phyloP scores from a whole-genome alignment of 1,284 basidiomycete species.

The Vanrija sp. region DNA sequence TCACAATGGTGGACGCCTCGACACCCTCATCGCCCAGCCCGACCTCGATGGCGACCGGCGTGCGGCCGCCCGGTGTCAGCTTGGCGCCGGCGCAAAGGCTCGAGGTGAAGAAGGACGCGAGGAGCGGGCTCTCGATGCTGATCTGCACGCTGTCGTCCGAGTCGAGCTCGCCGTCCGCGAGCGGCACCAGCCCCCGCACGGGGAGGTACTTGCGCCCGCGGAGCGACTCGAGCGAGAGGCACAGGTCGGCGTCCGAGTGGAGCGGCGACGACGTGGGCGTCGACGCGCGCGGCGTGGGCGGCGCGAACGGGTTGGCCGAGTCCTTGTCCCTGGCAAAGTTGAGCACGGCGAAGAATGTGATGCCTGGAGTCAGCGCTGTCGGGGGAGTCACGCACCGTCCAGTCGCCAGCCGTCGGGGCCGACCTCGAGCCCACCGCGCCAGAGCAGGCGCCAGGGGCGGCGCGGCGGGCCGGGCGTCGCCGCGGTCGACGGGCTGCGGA shows the following conservation, averaged over 20 bases:
- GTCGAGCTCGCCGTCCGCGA: slow-evolving; percentile 36
- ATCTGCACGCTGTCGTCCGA: slow-evolving; percentile 35
- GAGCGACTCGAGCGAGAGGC: slow-evolving; percentile 48
- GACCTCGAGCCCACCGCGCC: slow-evolving; percentile 47
- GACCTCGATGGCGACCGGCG: slow-evolving; percentile 33
- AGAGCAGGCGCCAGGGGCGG: slow-evolving; percentile 41
- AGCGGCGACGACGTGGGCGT: slow-evolving; percentile 21
- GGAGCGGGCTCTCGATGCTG: slow-evolving; percentile 23
- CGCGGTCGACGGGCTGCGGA: no score
- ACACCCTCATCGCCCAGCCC: slow-evolving; percentile 45
- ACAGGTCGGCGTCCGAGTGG: slow-evolving; percentile 40
- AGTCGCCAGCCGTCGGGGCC: slow-evolving; percentile 44
- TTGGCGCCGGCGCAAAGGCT: slow-evolving; percentile 28
- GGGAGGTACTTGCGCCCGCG: slow-evolving; percentile 43
- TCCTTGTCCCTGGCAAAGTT: slow-evolving; percentile 14
- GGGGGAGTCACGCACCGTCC: slow-evolving; percentile 31
- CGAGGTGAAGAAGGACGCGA: slow-evolving; percentile 37
- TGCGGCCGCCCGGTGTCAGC: slow-evolving; percentile 31
- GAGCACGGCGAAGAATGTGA: slow-evolving; percentile 42
- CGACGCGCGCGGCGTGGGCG: slow-evolving; percentile 23
- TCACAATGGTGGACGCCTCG: slow-evolving; percentile 3
- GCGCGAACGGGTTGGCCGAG: slow-evolving; percentile 3
- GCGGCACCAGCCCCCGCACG: slow-evolving; percentile 32
- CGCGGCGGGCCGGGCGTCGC: no score
- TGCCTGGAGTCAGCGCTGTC: slow-evolving; percentile 20